A percentile compares a stretch with the other conserved stretches of the same genome.
Evolutionary conservation across 2,329 filamentous ascomycete species (phyloP).

Genomic region (Ophiostoma sp.): DNA sequence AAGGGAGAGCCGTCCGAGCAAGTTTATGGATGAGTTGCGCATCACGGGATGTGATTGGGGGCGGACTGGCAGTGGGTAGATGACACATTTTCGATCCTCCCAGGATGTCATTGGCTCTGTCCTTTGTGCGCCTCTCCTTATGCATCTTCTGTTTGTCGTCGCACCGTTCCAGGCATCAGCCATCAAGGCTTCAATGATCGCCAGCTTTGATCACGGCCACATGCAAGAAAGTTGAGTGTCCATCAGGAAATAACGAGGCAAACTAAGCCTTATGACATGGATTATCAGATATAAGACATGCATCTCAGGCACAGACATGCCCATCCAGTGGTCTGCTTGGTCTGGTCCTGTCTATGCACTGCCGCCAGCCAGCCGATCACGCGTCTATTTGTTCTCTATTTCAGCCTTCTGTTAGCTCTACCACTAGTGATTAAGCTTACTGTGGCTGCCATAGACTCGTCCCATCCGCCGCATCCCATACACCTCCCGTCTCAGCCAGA

Average conservation of each 20-base stretch:
- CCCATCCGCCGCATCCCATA: not conserved
- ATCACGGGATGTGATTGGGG: not conserved
- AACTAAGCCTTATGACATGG: not conserved
- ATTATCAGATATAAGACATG: not conserved
- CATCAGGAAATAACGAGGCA: not conserved
- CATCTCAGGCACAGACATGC: not conserved
- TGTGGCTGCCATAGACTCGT: not conserved
- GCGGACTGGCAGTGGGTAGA: not conserved
- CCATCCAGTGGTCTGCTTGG: not conserved
- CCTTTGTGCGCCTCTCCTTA: not conserved
- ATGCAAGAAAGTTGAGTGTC: not conserved
- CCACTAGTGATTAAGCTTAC: not conserved
- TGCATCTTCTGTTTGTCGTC: not conserved
- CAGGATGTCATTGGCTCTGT: not conserved
- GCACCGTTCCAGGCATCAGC: not conserved
- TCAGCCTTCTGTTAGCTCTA: not conserved
- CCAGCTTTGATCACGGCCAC: not conserved
- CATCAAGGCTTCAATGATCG: not conserved
- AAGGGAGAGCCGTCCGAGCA: slow-evolving; percentile 5
- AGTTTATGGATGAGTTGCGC: not conserved
- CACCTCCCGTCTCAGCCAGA: slow-evolving; percentile 9
- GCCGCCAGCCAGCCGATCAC: not conserved
- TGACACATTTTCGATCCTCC: not conserved
- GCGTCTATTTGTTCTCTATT: not conserved
- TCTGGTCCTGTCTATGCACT: not conserved